These are phyloP conservation scores for Saccharomyces pastorianus DNA, from an alignment of 1,139 yeast species.

Conservation along the genomic window DNA sequence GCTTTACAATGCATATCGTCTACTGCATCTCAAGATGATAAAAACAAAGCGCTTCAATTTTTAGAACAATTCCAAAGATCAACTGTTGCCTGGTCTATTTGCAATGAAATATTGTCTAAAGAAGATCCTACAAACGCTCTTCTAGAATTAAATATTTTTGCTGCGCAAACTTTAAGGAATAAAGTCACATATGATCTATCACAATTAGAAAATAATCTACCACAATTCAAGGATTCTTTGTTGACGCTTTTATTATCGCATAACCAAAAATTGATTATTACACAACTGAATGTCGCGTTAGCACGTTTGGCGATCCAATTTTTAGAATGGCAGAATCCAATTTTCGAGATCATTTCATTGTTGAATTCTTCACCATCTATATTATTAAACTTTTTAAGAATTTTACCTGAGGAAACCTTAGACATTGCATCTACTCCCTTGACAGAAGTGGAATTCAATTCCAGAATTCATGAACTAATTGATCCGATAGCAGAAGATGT, in stretches of 20 bases:
- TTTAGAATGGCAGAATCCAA: constrained; percentile 61
- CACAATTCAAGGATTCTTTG: constrained; percentile 41
- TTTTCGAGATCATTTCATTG: constrained; percentile 51
- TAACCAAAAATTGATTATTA: constrained; percentile 50
- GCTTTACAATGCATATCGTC: constrained; percentile 29
- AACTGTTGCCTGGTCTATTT: constrained; percentile 56
- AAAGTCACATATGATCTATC: constrained; percentile 76
- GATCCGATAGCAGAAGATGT: constrained; percentile 63
- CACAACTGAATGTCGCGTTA: constrained; percentile 73
- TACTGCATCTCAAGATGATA: constrained; percentile 16
- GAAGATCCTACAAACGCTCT: constrained; percentile 18
- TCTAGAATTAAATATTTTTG: constrained; percentile 62
- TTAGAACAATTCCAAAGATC: constrained; percentile 81
- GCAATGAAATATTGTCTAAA: constrained; percentile 29
- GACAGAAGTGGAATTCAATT: constrained; percentile 70
- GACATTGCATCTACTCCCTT: constrained; percentile 72
- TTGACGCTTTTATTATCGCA: constrained; percentile 31
- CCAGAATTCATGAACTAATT: constrained; percentile 55
- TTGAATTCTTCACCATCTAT: constrained; percentile 35
- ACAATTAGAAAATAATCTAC: constrained; percentile 64
- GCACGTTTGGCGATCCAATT: constrained; percentile 78
- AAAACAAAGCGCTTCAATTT: constrained; percentile 35
- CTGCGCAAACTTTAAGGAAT: constrained; percentile 83
- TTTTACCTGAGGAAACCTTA: constrained; percentile 84
- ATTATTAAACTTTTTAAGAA: constrained; percentile 69